A percentile compares a stretch with the other conserved stretches of the same genome.
These are phyloP conservation scores for Urochloa ruziziensis DNA, from an alignment of 176 grass and related monocot genomes.

Conservation along the genomic window DNA sequence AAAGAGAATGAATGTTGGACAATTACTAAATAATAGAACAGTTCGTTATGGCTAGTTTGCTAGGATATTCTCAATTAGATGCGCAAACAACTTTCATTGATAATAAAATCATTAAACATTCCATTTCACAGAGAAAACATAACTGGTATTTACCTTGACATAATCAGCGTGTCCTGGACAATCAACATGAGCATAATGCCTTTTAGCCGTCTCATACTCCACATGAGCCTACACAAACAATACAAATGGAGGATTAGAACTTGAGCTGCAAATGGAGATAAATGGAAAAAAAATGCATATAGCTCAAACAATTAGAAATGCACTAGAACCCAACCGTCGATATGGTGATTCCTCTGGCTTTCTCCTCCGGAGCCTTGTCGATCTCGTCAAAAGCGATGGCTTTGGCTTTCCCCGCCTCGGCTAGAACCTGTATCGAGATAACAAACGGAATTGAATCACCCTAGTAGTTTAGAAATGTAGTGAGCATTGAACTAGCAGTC, in stretches of 20 bases:
- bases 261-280: neutral
- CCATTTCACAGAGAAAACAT: neutral
- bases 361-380: constrained; percentile 95
- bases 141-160: constrained; percentile 69
- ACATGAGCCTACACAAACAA: constrained; percentile 80
- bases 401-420: constrained; percentile 80
- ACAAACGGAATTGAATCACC: neutral
- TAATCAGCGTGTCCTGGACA: constrained; percentile 96
- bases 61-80: too few species aligned
- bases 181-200: constrained; percentile 97
- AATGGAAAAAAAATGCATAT: neutral
- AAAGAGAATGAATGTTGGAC: neutral
- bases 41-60: too few species aligned
- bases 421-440: constrained; percentile 54
- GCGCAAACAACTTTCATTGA: neutral
- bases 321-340: constrained; percentile 52
- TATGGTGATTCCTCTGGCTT: constrained; percentile 99
- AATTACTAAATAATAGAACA: too few species aligned
- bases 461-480: neutral
- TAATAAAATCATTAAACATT: neutral
- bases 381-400: constrained; percentile 96
- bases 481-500: neutral
- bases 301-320: neutral
- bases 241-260: neutral
- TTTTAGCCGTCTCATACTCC: constrained; percentile 90